phyloP scores from a whole-genome alignment of 495 filamentous ascomycete species.

The Hypoxylon crocopeplum region DNA sequence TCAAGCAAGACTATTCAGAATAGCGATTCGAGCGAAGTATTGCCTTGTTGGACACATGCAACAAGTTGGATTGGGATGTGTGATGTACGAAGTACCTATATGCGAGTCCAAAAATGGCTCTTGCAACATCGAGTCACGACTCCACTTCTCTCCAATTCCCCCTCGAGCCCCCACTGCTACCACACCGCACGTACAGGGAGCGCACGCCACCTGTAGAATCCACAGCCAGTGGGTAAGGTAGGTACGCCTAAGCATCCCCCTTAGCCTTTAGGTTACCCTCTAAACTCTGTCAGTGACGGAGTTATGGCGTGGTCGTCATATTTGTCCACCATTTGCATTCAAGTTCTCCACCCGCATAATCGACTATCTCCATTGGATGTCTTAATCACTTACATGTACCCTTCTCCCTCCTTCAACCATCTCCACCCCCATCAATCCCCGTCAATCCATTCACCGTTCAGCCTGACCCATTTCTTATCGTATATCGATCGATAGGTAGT shows the following conservation, averaged over 20 bases:
- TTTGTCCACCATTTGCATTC: constrained; percentile 15
- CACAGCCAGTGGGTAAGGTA: too few species aligned
- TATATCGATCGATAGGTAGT: constrained; percentile 2
- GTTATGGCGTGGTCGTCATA: constrained; percentile 22
- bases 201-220: too few species aligned
- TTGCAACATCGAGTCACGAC: neutral
- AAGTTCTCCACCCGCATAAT: constrained; percentile 22
- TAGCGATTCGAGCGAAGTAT: neutral
- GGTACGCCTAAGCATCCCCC: too few species aligned
- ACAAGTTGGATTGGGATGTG: constrained; percentile 1
- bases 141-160: neutral
- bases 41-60: constrained; percentile 17
- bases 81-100: constrained; percentile 1
- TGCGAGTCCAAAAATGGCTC: constrained; percentile 31
- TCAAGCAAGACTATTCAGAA: too few species aligned
- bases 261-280: too few species aligned
- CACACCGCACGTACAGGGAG: too few species aligned
- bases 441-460: neutral
- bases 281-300: too few species aligned
- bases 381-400: neutral
- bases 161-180: constrained; percentile 17
- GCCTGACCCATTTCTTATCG: constrained; percentile 11
- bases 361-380: neutral
- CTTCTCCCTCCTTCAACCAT: constrained; percentile 3
- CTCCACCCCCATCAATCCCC: neutral